Percentiles rank a stretch among this genome's conserved stretches.
Conservation (phyloP, 78 protist genomes). For the Tieghemostelium lacteum region DNA sequence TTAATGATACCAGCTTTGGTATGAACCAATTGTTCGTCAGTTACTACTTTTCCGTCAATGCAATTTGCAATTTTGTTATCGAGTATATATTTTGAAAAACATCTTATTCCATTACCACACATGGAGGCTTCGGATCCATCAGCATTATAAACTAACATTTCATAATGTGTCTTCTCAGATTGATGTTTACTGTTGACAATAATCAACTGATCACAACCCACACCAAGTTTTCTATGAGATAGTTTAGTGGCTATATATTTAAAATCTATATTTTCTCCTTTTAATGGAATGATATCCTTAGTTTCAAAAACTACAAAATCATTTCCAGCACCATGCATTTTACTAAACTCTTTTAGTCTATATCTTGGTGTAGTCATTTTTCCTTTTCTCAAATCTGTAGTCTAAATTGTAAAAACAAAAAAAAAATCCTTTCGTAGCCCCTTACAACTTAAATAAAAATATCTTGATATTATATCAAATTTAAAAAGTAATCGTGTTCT, state of each 20-base stretch:
- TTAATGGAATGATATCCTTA: not conserved
- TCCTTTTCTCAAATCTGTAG: no score
- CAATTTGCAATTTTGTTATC: not conserved
- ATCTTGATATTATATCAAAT: not conserved
- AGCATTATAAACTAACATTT: conserved; percentile 57
- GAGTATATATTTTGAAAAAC: conserved; percentile 71
- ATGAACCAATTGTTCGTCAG: conserved; percentile 13
- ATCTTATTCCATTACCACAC: conserved; percentile 84
- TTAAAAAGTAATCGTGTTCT: not conserved
- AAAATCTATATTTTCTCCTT: not conserved
- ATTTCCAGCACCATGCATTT: conserved; percentile 82
- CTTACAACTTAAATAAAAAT: no score
- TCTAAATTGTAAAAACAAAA: no score
- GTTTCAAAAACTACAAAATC: conserved; percentile 65
- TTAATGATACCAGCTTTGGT: conserved; percentile 48
- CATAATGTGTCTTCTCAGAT: conserved; percentile 9
- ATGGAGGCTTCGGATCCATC: conserved; percentile 58
- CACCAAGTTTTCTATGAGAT: conserved; percentile 53
- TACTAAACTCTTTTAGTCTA: conserved; percentile 38
- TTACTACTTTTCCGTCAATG: not conserved
- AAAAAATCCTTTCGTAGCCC: no score
- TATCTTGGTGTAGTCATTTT: no score
- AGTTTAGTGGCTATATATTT: conserved; percentile 4
- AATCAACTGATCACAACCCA: conserved; percentile 78
- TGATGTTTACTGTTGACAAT: conserved; percentile 20